Evolutionary conservation across 2,329 filamentous ascomycete genomes (phyloP), one percentile per base, ranked within the genome.

Genomic region (Elsinoe ampelina): DNA sequence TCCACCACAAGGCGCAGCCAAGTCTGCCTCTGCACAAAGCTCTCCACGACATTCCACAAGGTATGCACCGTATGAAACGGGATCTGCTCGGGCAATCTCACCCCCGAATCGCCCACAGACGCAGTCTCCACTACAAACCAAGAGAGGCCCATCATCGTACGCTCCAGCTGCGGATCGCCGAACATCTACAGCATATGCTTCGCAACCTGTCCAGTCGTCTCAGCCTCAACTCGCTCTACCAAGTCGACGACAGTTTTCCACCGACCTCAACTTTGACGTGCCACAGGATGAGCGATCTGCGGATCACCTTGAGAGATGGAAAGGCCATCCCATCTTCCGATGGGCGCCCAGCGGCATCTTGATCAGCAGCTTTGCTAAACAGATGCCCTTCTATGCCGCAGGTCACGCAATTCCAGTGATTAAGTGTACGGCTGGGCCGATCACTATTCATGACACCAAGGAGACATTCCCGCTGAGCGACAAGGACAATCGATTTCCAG

Each of bases 281-380:
- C 82, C 82, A 3, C 73, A 72, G 48, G 81, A 78, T 58, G 80
- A 80, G 47, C 75, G 75, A 36, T 73, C 76, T 64, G 72, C 82
- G 15, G 93, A 98, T 72, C 83, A 85, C 1, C 75, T 98, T 5
- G 80, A 95, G 68, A 80, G 93, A 62, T 98, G 93, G 93, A 90
- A 87, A 72, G 95, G 95, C 2, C 80, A 82, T 11, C 93, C 95
- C 0, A 80, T 95, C 11, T 85, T 97, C 65, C 81, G 81, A 1
- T 98, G 95, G 85, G 90, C 89, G 2, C 83, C 95, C 50, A 91
- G 90, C 17, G 93, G 93, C 11, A 81, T 82, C 1, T 75, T 96
- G 10, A 78, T 95, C 2, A 90, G 87, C 1, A 89, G 85, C 42
- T 96, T 97, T 65, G 93, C 95, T 0, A 90, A 87, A 68, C 86